A percentile compares a stretch with the other conserved stretches of the same genome.
phyloP scores from a whole-genome alignment of 1,139 yeast genomes.

The Pichiaceae sp. region DNA sequence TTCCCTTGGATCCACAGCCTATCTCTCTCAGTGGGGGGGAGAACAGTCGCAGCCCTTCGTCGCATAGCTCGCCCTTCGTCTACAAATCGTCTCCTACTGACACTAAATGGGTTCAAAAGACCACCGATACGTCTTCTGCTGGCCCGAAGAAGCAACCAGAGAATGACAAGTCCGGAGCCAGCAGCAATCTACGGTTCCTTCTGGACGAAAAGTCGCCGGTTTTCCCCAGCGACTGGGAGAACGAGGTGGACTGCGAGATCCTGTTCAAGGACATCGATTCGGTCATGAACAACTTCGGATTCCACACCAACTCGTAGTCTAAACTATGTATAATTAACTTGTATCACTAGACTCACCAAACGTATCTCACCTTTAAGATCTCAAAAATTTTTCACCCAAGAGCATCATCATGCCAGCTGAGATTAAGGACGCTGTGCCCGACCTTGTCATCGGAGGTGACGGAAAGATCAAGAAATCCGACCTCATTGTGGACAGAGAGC shows the following conservation, averaged over 20 bases:
- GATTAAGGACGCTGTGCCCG: conserved; percentile 79
- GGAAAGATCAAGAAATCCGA: conserved; percentile 27
- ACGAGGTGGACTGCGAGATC: conserved; percentile 55
- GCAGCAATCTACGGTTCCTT: not conserved
- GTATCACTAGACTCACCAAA: not conserved
- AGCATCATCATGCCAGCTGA: conserved; percentile 38
- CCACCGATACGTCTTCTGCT: not conserved
- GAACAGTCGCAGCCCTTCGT: conserved; percentile 1
- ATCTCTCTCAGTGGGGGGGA: conserved; percentile 26
- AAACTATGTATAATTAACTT: not conserved
- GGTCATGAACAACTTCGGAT: conserved; percentile 92
- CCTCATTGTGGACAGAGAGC: conserved; percentile 18
- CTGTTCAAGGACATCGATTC: conserved; percentile 88
- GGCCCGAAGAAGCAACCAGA: not conserved
- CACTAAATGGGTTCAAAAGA: not conserved
- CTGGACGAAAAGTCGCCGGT: not conserved
- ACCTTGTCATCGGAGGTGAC: conserved; percentile 59
- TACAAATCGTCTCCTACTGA: not conserved
- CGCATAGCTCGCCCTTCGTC: conserved; percentile 3
- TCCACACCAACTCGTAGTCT: conserved; percentile 36
- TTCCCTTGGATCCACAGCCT: conserved; percentile 79
- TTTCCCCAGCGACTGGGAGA: conserved; percentile 11
- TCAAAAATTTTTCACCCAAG: not conserved
- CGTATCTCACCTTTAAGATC: not conserved
- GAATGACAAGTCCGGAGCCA: not conserved